phyloP scores from a whole-genome alignment of 345 rosid species.

The Cardamine chenopodiifolia region DNA sequence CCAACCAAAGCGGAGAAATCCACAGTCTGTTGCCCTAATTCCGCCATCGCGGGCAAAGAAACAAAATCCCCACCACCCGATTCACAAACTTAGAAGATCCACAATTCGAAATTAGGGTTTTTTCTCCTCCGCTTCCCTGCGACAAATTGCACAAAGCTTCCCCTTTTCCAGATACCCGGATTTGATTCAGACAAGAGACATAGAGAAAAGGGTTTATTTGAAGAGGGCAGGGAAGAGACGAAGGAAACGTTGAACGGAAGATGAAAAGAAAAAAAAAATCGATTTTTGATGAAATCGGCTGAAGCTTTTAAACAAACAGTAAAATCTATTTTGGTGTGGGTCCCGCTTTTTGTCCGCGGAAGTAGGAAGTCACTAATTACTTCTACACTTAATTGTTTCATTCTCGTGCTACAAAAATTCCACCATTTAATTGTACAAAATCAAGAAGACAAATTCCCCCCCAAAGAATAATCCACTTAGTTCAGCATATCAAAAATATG shows the following conservation, averaged over 20 bases:
- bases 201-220: slow-evolving; percentile 25
- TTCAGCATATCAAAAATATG: too few relatives aligned
- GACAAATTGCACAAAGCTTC: background rate
- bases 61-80: slow-evolving; percentile 18
- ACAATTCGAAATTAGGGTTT: slow-evolving; percentile 39
- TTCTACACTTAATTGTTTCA: background rate
- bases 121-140: slow-evolving; percentile 14
- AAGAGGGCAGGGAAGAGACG: slow-evolving; percentile 9
- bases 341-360: slow-evolving; percentile 30
- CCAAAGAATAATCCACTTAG: too few relatives aligned
- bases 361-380: slow-evolving; percentile 8
- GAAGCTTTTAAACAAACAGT: background rate
- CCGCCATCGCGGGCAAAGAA: slow-evolving; percentile 54
- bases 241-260: slow-evolving; percentile 16
- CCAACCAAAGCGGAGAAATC: slow-evolving; percentile 74
- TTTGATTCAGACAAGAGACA: slow-evolving; percentile 34
- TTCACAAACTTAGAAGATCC: slow-evolving; percentile 26
- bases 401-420: background rate
- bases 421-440: background rate
- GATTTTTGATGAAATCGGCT: slow-evolving; percentile 1
- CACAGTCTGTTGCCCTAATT: slow-evolving; percentile 88
- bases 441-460: too few relatives aligned
- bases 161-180: slow-evolving; percentile 13
- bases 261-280: background rate
- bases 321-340: slow-evolving; percentile 25